Evolutionary conservation across 139 green algal species (phyloP).

Genomic region (Coelastrella sp.): DNA sequence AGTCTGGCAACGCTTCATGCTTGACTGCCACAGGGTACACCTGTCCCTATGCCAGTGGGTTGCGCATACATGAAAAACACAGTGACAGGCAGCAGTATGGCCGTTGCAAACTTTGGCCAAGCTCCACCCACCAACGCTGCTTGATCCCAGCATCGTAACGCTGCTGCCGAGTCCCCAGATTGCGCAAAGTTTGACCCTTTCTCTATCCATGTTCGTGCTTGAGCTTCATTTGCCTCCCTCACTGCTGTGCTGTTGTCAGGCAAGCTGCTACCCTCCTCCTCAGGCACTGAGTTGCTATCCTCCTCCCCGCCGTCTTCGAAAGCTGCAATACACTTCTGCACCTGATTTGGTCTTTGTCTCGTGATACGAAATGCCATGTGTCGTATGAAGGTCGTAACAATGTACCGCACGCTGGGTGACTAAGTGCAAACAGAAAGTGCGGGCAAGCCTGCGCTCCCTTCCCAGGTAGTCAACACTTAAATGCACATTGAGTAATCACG

Average conservation of each 20-base stretch:
- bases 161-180: background rate
- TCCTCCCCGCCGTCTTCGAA: conserved; percentile 28
- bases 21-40: too few relatives aligned
- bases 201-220: conserved; percentile 20
- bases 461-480: too few relatives aligned
- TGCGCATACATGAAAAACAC: too few relatives aligned
- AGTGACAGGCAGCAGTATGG: too few relatives aligned
- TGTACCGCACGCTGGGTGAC: too few relatives aligned
- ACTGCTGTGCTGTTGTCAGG: background rate
- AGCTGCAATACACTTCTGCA: conserved; percentile 11
- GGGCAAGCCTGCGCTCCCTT: too few relatives aligned
- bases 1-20: too few relatives aligned
- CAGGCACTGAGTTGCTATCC: conserved; percentile 1
- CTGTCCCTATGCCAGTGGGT: too few relatives aligned
- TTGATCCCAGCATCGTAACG: conserved; percentile 42
- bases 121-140: conserved; percentile 19
- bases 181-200: conserved; percentile 1
- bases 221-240: background rate
- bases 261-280: background rate
- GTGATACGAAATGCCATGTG: conserved; percentile 4
- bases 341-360: background rate
- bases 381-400: background rate
- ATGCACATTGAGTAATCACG: too few relatives aligned
- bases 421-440: too few relatives aligned
- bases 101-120: too few relatives aligned